Conservation (phyloP, 768 basidiomycete species). For the Naganishia onofrii region DNA sequence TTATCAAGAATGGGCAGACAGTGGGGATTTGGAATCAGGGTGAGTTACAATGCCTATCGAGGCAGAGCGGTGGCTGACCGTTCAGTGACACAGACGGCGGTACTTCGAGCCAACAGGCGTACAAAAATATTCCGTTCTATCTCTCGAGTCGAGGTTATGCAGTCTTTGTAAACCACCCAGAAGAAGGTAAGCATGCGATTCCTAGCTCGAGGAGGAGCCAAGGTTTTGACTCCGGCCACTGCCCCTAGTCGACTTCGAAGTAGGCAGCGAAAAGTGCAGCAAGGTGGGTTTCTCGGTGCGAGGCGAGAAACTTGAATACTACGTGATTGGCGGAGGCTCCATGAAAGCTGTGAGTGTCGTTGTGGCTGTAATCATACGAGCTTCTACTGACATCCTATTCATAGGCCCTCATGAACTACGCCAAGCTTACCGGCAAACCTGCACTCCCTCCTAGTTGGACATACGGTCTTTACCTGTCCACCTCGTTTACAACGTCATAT, state of each 20-base stretch:
- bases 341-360: slow-evolving; percentile 60
- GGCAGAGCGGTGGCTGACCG: not conserved
- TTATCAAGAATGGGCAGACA: slow-evolving; percentile 66
- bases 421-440: slow-evolving; percentile 31
- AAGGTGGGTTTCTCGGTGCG: slow-evolving; percentile 61
- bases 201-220: too few relatives aligned
- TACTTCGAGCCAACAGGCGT: slow-evolving; percentile 55
- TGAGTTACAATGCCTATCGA: not conserved
- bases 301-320: slow-evolving; percentile 66
- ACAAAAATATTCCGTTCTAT: slow-evolving; percentile 51
- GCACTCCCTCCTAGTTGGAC: slow-evolving; percentile 68
- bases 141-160: slow-evolving; percentile 61
- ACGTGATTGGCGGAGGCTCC: slow-evolving; percentile 67
- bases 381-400: not conserved
- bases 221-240: too few relatives aligned
- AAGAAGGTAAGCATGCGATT: slow-evolving; percentile 53
- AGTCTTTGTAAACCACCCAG: slow-evolving; percentile 70
- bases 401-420: slow-evolving; percentile 25
- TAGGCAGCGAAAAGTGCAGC: slow-evolving; percentile 54
- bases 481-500: slow-evolving; percentile 69
- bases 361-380: slow-evolving; percentile 38
- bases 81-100: slow-evolving; percentile 62
- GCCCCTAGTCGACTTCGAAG: slow-evolving; percentile 62
- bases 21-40: slow-evolving; percentile 64
- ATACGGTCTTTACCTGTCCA: slow-evolving; percentile 74